Evolutionary conservation across 495 filamentous ascomycete genomes (phyloP), one percentile per base, ranked within the genome.

Genomic region (Hypoxylon trugodes): DNA sequence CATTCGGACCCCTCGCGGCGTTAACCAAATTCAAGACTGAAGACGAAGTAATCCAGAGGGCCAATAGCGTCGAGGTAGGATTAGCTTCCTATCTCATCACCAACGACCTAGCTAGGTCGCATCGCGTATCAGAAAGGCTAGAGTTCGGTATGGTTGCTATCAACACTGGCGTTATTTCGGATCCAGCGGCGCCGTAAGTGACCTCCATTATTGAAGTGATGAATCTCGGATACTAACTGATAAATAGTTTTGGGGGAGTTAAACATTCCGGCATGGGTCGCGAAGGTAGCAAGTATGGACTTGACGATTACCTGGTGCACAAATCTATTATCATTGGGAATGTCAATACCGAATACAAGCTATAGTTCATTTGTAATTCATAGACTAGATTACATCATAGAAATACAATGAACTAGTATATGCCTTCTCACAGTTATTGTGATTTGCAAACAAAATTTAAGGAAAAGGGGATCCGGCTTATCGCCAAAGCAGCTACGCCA

Each of bases 111-210:
- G 77, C 77, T 7, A 75, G 79, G 12, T 82, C 82, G 0, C 65
- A 83, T 52, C 73, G 83, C 3, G 62, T 85, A 2, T 78, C 81
- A 0, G 69, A 73, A n/a, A 69, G 74, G 21, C 71, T 87, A 25
- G 79, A 84, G 6, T 67, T 73, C 4, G 85, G 85, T 0, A 81
- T 79, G 38, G 82, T 86, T 0, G 80, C 79, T 45, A 76, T 87
- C 19, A 87, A 87, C 55, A 81, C 28, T 5, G 28, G 28, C 28
- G 28, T 30, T 10, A 30, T 30, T 30, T 30, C 28, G 10, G 28
- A 30, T 10, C 28, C 28, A 4, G 28, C 28, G 10, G 28, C 28
- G 10, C 28, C 28, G 28, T 30, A 30, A 30, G 28, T 30, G 4
- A 4, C 10, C 28, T 4, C 10, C 10, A 10, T 5, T 10, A 30